Percentiles rank a stretch among this genome's conserved stretches.
Evolutionary conservation across 495 filamentous ascomycete genomes (phyloP).

Genomic region (Xylaria telfairii): DNA sequence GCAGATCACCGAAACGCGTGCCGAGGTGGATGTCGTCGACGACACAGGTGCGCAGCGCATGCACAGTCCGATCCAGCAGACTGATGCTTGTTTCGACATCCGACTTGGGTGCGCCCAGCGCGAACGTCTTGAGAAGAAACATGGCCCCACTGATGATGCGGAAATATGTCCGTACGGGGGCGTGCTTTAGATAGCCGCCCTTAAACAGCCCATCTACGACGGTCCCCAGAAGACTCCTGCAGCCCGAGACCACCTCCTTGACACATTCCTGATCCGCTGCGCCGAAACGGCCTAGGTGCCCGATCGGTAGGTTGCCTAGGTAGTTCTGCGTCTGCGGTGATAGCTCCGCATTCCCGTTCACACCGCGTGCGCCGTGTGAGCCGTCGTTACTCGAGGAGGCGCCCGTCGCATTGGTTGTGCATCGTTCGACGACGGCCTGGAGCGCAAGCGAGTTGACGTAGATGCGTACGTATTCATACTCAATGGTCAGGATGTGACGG

Average conservation of each 20-base stretch:
- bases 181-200: conserved; percentile 84
- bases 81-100: conserved; percentile 83
- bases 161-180: conserved; percentile 91
- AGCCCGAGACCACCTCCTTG: conserved; percentile 84
- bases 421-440: conserved; percentile 93
- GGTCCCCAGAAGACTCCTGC: conserved; percentile 78
- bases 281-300: conserved; percentile 61
- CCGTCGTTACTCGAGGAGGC: conserved; percentile 49
- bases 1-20: conserved; percentile 88
- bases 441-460: conserved; percentile 93
- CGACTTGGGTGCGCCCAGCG: conserved; percentile 85
- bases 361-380: conserved; percentile 30
- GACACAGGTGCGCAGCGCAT: conserved; percentile 80
- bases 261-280: conserved; percentile 78
- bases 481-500: conserved; percentile 83
- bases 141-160: conserved; percentile 93
- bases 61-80: conserved; percentile 79
- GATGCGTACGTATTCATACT: conserved; percentile 86
- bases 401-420: conserved; percentile 71
- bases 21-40: conserved; percentile 98
- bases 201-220: conserved; percentile 86
- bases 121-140: conserved; percentile 93
- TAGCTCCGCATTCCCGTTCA: conserved; percentile 51
- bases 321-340: conserved; percentile 65
- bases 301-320: conserved; percentile 60